Evolutionary conservation across 306 rosid genomes (phyloP).

Genomic region (Senna siamea): DNA sequence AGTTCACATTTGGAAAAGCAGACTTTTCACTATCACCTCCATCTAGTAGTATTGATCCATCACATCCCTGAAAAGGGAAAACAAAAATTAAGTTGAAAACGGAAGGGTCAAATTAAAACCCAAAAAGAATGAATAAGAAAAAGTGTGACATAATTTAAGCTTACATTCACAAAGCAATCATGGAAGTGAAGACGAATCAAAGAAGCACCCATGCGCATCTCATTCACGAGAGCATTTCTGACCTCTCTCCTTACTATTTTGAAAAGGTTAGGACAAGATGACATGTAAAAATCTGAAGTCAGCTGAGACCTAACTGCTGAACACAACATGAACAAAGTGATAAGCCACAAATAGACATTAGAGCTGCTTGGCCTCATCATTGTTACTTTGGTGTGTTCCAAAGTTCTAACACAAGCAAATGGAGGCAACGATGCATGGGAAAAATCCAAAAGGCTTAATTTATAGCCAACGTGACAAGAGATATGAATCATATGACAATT

Average conservation of each 20-base stretch:
- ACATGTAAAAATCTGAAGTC: constrained; percentile 61
- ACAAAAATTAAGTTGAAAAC: no score
- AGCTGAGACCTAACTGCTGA: constrained; percentile 59
- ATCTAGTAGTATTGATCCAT: constrained; percentile 78
- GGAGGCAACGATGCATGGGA: constrained; percentile 29
- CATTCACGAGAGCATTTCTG: constrained; percentile 56
- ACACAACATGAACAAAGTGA: constrained; percentile 46
- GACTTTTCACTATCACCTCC: constrained; percentile 61
- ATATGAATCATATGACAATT: constrained; percentile 22
- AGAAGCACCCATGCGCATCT: constrained; percentile 89
- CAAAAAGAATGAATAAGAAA: no score
- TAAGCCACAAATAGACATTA: constrained; percentile 34
- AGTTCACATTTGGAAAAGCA: constrained; percentile 72
- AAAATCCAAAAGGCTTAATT: constrained; percentile 35
- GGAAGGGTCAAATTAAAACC: no score
- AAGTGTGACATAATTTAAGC: neutral
- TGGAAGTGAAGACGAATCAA: constrained; percentile 93
- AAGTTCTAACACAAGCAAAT: constrained; percentile 26
- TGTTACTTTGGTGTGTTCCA: neutral
- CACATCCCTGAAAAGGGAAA: constrained; percentile 70
- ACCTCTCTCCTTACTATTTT: constrained; percentile 66
- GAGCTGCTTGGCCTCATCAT: constrained; percentile 44
- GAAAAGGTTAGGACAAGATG: constrained; percentile 65
- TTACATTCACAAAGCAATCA: constrained; percentile 91
- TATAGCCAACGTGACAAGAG: constrained; percentile 40